phyloP scores from a whole-genome alignment of 2,329 filamentous ascomycete genomes.

The Mycogone perniciosa region DNA sequence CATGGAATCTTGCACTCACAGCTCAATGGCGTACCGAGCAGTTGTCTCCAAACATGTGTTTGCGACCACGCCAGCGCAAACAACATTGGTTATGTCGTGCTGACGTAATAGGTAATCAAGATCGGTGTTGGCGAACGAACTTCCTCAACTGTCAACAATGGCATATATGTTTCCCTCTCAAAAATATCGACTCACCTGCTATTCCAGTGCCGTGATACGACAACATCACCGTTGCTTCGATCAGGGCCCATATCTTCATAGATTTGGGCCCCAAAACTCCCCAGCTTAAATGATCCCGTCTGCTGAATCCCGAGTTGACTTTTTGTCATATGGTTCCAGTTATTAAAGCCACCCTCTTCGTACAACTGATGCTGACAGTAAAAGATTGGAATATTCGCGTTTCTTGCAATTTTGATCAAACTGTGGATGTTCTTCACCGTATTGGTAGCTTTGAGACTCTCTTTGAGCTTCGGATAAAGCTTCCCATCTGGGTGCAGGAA shows the following conservation, averaged over 20 bases:
- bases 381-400: slow-evolving; percentile 11
- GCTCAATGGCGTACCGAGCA: slow-evolving; percentile 14
- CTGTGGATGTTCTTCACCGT: slow-evolving; percentile 10
- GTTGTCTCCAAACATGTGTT: slow-evolving; percentile 17
- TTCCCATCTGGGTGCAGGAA: slow-evolving; percentile 17
- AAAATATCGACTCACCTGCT: slow-evolving; percentile 4
- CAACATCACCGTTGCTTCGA: slow-evolving; percentile 14
- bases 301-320: background rate
- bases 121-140: slow-evolving; percentile 14
- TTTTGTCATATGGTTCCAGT: slow-evolving; percentile 12
- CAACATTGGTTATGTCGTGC: slow-evolving; percentile 13
- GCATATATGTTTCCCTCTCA: background rate
- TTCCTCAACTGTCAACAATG: background rate
- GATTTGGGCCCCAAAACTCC: slow-evolving; percentile 16
- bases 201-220: slow-evolving; percentile 15
- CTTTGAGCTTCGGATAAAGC: slow-evolving; percentile 3
- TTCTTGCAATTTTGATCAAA: slow-evolving; percentile 8
- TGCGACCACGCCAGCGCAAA: slow-evolving; percentile 14
- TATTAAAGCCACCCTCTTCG: slow-evolving; percentile 8
- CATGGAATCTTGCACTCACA: slow-evolving; percentile 4
- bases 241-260: slow-evolving; percentile 14
- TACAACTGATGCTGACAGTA: slow-evolving; percentile 14
- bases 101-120: slow-evolving; percentile 12
- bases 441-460: slow-evolving; percentile 6
- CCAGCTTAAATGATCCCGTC: slow-evolving; percentile 6